A percentile compares a stretch with the other conserved stretches of the same genome.
Evolutionary conservation across 257 asterid genomes (phyloP).

Genomic region (Anisodus tanguticus): DNA sequence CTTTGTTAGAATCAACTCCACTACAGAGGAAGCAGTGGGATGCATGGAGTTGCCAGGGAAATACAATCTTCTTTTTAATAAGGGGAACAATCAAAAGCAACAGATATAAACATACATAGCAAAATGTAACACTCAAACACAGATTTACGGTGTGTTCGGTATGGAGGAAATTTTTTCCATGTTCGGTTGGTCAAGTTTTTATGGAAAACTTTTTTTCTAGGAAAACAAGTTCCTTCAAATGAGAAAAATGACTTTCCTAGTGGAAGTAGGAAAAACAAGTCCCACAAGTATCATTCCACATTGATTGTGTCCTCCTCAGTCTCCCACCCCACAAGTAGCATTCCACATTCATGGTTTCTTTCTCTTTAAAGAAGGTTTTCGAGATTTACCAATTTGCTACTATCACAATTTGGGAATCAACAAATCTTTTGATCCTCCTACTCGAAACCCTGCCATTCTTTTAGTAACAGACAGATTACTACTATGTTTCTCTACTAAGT

Average conservation of each 20-base stretch:
- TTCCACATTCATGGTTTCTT: background rate
- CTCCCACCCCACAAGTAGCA: no score
- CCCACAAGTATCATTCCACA: no score
- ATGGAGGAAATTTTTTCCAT: no score
- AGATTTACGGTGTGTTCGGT: background rate
- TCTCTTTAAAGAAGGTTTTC: background rate
- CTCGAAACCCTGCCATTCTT: background rate
- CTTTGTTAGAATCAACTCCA: background rate
- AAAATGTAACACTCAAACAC: background rate
- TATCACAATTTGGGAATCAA: no score
- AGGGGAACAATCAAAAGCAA: background rate
- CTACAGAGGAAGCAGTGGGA: background rate
- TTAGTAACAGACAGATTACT: background rate
- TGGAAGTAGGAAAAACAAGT: no score
- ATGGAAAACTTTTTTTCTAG: no score
- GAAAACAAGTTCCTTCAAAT: no score
- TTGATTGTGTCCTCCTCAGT: no score
- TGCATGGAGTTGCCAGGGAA: background rate
- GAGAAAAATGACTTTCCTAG: no score
- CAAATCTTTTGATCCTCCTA: no score
- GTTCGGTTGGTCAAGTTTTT: no score
- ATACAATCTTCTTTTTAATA: background rate
- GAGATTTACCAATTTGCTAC: background rate
- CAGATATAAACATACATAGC: background rate
- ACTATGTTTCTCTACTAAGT: background rate